These are phyloP conservation scores for Populus alba DNA, from an alignment of 345 rosid species.

Conservation along the genomic window DNA sequence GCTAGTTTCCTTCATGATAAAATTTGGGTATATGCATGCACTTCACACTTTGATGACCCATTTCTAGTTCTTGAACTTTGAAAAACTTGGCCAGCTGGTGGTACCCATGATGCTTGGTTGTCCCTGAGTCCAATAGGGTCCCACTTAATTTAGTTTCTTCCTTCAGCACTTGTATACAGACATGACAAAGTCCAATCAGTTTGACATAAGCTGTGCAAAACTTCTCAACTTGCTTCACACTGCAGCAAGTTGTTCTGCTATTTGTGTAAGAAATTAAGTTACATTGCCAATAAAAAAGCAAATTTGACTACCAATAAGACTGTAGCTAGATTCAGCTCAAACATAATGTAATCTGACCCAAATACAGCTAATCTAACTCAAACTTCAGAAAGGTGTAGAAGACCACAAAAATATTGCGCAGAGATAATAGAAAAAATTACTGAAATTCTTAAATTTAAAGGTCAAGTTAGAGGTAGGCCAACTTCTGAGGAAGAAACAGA, in stretches of 20 bases:
- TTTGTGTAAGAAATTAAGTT: background rate
- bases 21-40: slow-evolving; percentile 15
- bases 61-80: background rate
- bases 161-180: slow-evolving; percentile 7
- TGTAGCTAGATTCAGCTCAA: background rate
- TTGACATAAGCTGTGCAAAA: slow-evolving; percentile 1
- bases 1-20: background rate
- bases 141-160: slow-evolving; percentile 9
- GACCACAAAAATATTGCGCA: background rate
- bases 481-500: background rate
- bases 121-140: slow-evolving; percentile 9
- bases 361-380: background rate
- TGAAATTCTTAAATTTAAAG: background rate
- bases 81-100: background rate
- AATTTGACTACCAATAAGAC: background rate
- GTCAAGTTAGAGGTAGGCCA: background rate
- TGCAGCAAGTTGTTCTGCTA: slow-evolving; percentile 12
- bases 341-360: background rate
- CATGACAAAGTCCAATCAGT: slow-evolving; percentile 10
- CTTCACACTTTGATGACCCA: background rate
- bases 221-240: slow-evolving; percentile 8
- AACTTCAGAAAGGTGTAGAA: background rate
- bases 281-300: background rate
- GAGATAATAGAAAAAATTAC: background rate
- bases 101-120: background rate